phyloP scores from a whole-genome alignment of 2,329 filamentous ascomycete species.

The Phyllosticta citrichinensis region DNA sequence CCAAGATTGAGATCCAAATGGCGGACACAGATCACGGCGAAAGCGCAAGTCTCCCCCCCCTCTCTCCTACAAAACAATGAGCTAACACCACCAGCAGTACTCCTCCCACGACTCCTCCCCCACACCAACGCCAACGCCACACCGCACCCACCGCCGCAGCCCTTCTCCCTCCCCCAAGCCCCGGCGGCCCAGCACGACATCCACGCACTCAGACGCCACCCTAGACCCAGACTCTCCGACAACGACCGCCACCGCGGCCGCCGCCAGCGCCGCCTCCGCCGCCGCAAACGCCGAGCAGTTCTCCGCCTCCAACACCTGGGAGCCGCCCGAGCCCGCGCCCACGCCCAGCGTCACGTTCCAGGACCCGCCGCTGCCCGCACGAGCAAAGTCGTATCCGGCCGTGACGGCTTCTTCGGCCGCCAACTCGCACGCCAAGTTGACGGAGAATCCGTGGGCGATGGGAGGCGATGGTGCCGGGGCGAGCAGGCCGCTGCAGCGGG shows the following conservation, averaged over 20 bases:
- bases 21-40: neutral
- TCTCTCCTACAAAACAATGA: neutral
- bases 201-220: neutral
- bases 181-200: neutral
- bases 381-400: neutral
- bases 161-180: neutral
- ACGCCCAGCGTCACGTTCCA: neutral
- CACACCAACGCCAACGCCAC: neutral
- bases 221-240: neutral
- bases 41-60: neutral
- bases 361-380: neutral
- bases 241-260: neutral
- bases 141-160: neutral
- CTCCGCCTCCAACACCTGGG: neutral
- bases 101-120: neutral
- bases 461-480: neutral
- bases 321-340: neutral
- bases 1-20: neutral
- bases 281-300: neutral
- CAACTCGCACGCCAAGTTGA: neutral
- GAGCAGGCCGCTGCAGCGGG: neutral
- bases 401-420: neutral
- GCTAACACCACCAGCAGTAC: neutral
- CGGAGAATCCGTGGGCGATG: neutral
- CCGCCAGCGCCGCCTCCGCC: neutral